Conservation (phyloP, 495 filamentous ascomycete species). For the Penicilliopsis zonata region DNA sequence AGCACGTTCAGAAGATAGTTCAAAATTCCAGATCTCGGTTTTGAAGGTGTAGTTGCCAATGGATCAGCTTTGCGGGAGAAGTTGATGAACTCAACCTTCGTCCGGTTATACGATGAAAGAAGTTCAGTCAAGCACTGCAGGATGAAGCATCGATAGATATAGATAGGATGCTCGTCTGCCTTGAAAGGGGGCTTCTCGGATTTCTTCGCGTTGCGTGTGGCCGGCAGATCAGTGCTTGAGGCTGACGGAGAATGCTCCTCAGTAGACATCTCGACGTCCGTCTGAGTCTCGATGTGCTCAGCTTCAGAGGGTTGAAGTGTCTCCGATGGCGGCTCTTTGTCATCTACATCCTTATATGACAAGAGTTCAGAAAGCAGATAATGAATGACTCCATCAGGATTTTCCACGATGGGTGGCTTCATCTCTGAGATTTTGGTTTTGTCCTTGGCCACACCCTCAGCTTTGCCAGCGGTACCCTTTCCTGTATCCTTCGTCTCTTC, state of each 20-base stretch:
- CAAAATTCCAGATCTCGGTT: constrained; percentile 82
- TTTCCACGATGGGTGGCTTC: constrained; percentile 79
- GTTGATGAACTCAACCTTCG: constrained; percentile 98
- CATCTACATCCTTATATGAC: constrained; percentile 83
- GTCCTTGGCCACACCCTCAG: constrained; percentile 43
- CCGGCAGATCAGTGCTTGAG: constrained; percentile 18
- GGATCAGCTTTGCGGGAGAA: constrained; percentile 86
- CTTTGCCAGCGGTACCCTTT: constrained; percentile 8
- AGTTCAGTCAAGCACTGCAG: constrained; percentile 89
- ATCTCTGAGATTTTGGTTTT: constrained; percentile 53
- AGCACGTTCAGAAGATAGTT: constrained; percentile 87
- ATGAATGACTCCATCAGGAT: constrained; percentile 91
- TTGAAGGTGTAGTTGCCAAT: constrained; percentile 74
- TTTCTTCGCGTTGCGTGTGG: constrained; percentile 41
- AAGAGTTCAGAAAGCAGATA: constrained; percentile 91
- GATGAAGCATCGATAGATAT: constrained; percentile 91
- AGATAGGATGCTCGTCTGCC: constrained; percentile 86
- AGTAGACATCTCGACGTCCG: constrained; percentile 38
- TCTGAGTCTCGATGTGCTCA: constrained; percentile 27
- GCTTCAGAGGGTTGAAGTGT: constrained; percentile 32
- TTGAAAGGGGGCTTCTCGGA: constrained; percentile 70
- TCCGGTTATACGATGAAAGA: constrained; percentile 82
- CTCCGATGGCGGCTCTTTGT: constrained; percentile 48
- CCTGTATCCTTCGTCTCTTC: constrained; percentile 16
- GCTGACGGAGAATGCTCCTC: constrained; percentile 28